phyloP scores from a whole-genome alignment of 2,329 filamentous ascomycete genomes.

The Ophiostoma sp. region DNA sequence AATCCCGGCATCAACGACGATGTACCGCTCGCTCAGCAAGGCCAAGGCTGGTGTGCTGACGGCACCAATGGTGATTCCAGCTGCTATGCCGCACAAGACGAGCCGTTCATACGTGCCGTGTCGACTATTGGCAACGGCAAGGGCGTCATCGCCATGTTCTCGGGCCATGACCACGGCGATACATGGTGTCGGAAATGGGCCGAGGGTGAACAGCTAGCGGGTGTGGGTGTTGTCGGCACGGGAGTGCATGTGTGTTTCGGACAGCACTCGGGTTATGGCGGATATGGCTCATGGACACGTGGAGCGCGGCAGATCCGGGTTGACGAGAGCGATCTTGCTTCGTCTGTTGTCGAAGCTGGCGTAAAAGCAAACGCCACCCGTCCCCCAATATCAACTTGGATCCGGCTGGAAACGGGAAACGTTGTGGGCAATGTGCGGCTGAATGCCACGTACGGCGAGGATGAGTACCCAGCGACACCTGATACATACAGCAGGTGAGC shows the following conservation, averaged over 20 bases:
- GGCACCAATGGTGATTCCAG: constrained; percentile 30
- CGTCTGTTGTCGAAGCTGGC: background rate
- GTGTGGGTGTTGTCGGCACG: constrained; percentile 35
- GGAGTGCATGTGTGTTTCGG: constrained; percentile 43
- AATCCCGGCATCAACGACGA: constrained; percentile 38
- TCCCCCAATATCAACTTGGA: constrained; percentile 44
- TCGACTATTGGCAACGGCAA: constrained; percentile 44
- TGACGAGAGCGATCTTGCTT: constrained; percentile 28
- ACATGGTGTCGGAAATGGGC: constrained; percentile 45
- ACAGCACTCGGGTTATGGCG: constrained; percentile 64
- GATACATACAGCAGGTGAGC: constrained; percentile 22
- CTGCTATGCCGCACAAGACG: constrained; percentile 42
- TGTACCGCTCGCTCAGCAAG: constrained; percentile 32
- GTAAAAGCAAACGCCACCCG: background rate
- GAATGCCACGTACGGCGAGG: constrained; percentile 48
- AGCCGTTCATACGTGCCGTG: constrained; percentile 53
- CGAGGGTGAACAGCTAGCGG: constrained; percentile 22
- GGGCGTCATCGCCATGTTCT: constrained; percentile 50
- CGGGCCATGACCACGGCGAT: constrained; percentile 56
- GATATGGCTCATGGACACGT: constrained; percentile 60
- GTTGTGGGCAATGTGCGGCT: constrained; percentile 43
- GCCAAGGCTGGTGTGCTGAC: constrained; percentile 34
- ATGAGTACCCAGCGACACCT: constrained; percentile 40
- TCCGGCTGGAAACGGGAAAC: constrained; percentile 45
- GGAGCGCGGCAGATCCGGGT: constrained; percentile 39